Percentiles rank a stretch among this genome's conserved stretches.
Evolutionary conservation across 2,329 filamentous ascomycete genomes (phyloP).

Genomic region (Macrophomina pseudophaseolina): DNA sequence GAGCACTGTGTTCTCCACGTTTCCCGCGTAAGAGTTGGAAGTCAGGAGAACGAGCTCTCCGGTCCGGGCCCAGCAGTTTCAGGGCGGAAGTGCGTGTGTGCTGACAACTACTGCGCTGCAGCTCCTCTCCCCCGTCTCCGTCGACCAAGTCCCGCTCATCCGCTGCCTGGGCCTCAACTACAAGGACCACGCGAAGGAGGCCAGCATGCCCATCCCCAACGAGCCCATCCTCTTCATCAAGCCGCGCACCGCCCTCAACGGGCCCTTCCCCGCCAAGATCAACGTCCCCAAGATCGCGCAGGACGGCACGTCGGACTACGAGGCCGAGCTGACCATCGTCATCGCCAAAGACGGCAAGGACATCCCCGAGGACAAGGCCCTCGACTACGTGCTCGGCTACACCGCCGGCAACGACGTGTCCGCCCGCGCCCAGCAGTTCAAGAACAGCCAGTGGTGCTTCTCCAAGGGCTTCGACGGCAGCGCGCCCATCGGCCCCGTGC

Average conservation of each 20-base stretch:
- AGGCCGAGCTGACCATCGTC: slow-evolving; percentile 48
- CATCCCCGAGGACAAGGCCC: slow-evolving; percentile 51
- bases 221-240: slow-evolving; percentile 69
- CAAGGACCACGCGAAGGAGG: slow-evolving; percentile 42
- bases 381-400: slow-evolving; percentile 60
- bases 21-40: too few relatives aligned
- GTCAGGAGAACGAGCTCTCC: too few relatives aligned
- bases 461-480: slow-evolving; percentile 62
- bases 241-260: slow-evolving; percentile 46
- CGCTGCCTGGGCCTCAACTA: slow-evolving; percentile 56
- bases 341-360: slow-evolving; percentile 60
- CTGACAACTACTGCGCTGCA: background rate
- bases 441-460: slow-evolving; percentile 59
- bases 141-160: slow-evolving; percentile 47
- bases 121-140: slow-evolving; percentile 42
- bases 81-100: too few relatives aligned
- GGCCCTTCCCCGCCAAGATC: slow-evolving; percentile 49
- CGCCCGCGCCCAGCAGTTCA: slow-evolving; percentile 57
- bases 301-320: slow-evolving; percentile 55
- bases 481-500: slow-evolving; percentile 58
- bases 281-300: slow-evolving; percentile 57
- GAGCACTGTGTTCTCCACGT: too few relatives aligned
- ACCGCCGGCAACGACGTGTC: slow-evolving; percentile 62
- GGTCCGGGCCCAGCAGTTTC: too few relatives aligned
- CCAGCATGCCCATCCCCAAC: slow-evolving; percentile 70